A percentile compares a stretch with the other conserved stretches of the same genome.
phyloP scores from a whole-genome alignment of 352 stramenopile genomes.

The Pythium coloratum region DNA sequence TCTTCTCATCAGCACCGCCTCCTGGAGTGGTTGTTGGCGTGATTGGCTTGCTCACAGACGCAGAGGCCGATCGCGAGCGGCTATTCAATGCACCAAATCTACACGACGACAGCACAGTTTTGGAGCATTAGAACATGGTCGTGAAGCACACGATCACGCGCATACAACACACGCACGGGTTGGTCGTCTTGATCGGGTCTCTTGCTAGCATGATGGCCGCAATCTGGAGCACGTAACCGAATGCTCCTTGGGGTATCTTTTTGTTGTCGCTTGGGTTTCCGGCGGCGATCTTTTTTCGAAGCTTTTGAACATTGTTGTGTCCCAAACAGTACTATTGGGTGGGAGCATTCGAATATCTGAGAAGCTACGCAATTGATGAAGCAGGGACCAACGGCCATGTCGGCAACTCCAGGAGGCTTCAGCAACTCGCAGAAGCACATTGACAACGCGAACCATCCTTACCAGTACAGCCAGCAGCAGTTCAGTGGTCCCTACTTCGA shows the following conservation, averaged over 20 bases:
- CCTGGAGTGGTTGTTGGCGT: background rate
- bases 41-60: background rate
- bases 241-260: conserved; percentile 8
- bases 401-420: background rate
- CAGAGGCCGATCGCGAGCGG: background rate
- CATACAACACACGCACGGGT: conserved; percentile 28
- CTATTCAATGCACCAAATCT: conserved; percentile 15
- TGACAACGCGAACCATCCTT: background rate
- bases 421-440: background rate
- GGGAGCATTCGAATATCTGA: background rate
- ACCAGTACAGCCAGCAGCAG: background rate
- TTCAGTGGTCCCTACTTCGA: background rate
- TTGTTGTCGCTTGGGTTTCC: background rate
- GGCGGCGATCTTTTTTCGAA: conserved; percentile 1
- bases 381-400: background rate
- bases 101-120: conserved; percentile 1
- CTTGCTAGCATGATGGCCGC: conserved; percentile 28
- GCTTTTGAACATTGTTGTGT: conserved; percentile 13
- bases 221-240: background rate
- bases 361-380: background rate
- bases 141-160: background rate
- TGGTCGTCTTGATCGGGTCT: conserved; percentile 41
- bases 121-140: background rate
- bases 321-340: conserved; percentile 15
- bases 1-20: conserved; percentile 21